A percentile compares a stretch with the other conserved stretches of the same genome.
phyloP scores from a whole-genome alignment of 202 grass and related monocot species.

The Bolboschoenoplectus hybrid region DNA sequence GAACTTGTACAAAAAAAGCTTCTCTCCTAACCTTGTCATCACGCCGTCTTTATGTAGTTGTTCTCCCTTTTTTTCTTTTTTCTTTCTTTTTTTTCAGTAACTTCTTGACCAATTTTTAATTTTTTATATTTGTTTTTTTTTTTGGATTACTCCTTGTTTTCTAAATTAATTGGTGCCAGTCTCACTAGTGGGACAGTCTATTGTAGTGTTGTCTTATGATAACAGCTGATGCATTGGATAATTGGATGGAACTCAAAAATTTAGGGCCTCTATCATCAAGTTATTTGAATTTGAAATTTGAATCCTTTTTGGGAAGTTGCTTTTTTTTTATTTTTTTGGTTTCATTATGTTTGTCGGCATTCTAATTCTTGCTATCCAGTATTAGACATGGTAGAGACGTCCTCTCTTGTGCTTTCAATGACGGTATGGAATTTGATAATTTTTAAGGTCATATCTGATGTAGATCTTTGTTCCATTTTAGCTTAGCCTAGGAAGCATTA shows the following conservation, averaged over 20 bases:
- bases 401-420: neutral
- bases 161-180: slow-evolving; percentile 34
- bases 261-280: slow-evolving; percentile 2
- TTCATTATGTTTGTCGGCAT: neutral
- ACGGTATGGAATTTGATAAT: neutral
- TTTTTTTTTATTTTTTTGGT: neutral
- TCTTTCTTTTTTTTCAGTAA: slow-evolving; percentile 12
- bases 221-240: slow-evolving; percentile 38
- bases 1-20: slow-evolving; percentile 37
- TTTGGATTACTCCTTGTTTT: neutral
- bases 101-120: slow-evolving; percentile 29
- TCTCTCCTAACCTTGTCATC: slow-evolving; percentile 39
- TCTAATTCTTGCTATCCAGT: neutral
- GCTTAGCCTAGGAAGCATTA: neutral
- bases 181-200: slow-evolving; percentile 25
- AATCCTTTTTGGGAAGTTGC: neutral
- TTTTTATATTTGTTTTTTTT: slow-evolving; percentile 34
- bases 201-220: slow-evolving; percentile 32
- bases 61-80: neutral
- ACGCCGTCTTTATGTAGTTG: slow-evolving; percentile 29
- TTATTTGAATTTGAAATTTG: neutral
- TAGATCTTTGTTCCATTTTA: neutral
- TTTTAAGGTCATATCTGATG: neutral
- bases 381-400: neutral
- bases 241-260: slow-evolving; percentile 24